Evolutionary conservation across 176 grass and related monocot species (phyloP), one percentile per base, ranked within the genome.

Genomic region (Phoenix dactylifera): DNA sequence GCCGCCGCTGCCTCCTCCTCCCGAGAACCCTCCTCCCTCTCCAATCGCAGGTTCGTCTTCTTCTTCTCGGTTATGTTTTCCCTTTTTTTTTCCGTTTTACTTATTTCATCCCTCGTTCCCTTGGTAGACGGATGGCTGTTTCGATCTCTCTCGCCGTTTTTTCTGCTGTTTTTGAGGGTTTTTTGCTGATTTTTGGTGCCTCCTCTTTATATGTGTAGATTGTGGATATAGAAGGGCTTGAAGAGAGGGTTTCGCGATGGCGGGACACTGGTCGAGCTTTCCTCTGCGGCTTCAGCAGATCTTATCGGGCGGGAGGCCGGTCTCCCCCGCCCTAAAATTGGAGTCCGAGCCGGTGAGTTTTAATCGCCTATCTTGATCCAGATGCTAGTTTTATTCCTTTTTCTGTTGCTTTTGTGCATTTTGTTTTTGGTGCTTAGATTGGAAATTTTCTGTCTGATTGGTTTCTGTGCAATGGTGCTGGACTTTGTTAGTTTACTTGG

Each of bases 251-350:
- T 76, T 77, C 78, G 74, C 65, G 72, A 85, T 91, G 87, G 81
- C 87, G 55, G 87, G 79, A 55, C 78, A 85, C 72, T 72, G 88
- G 81, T 83, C 87, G 62, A 83, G 73, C 76, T 90, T 98, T 57
- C 87, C 93, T 24, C 73, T 92, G 69, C 87, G 93, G 49, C 84
- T 92, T 74, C 93, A 98, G 73, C 93, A 92, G 77, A 84, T 98
- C 75, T 71, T 98, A 28, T 80, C 87, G 6, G 87, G 87, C 7
- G 86, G 87, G 65, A 81, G 81, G 56, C 65, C 81, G 20, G 65
- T 81, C 55, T 75, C 84, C 16, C 93, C 93, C 52, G 73, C 84
- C 44, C 86, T 92, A 49, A 98, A 85, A 76, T 75, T 92, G 71
- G 93, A 98, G 70, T 75, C 84, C 17, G 93, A 92, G 64, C 70